phyloP scores from a whole-genome alignment of 208 protist genomes.

The Acanthamoeba royreba region DNA sequence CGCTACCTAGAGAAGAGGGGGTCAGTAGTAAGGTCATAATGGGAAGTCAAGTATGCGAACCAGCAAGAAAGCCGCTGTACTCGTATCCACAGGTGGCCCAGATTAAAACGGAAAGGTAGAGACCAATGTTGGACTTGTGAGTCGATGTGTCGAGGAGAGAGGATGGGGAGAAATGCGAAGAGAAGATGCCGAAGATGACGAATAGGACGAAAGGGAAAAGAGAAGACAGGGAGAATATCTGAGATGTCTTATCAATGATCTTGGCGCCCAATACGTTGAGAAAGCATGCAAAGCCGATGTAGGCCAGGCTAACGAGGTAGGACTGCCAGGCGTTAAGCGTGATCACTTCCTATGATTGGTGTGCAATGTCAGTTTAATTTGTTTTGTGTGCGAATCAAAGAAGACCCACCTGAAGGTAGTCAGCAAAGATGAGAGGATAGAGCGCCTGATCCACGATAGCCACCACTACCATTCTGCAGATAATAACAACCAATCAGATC shows the following conservation, averaged over 20 bases:
- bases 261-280: not conserved
- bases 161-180: not conserved
- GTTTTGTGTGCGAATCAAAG: too few relatives aligned
- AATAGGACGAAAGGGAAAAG: constrained; percentile 28
- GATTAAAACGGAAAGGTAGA: constrained; percentile 18
- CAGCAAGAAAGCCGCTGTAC: constrained; percentile 13
- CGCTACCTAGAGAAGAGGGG: not conserved
- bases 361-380: not conserved
- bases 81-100: constrained; percentile 40
- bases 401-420: not conserved
- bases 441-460: constrained; percentile 12
- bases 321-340: not conserved
- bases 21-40: not conserved
- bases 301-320: not conserved
- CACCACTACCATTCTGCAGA: not conserved
- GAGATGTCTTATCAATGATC: not conserved
- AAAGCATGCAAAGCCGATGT: not conserved
- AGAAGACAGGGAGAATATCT: not conserved
- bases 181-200: not conserved
- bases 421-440: constrained; percentile 9
- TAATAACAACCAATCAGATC: not conserved
- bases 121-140: not conserved
- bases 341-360: not conserved
- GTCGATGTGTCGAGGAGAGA: not conserved
- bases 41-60: not conserved